Base-by-base conservation (phyloP, 2,329 filamentous ascomycete species). In the Pseudogymnoascus sp. region DNA sequence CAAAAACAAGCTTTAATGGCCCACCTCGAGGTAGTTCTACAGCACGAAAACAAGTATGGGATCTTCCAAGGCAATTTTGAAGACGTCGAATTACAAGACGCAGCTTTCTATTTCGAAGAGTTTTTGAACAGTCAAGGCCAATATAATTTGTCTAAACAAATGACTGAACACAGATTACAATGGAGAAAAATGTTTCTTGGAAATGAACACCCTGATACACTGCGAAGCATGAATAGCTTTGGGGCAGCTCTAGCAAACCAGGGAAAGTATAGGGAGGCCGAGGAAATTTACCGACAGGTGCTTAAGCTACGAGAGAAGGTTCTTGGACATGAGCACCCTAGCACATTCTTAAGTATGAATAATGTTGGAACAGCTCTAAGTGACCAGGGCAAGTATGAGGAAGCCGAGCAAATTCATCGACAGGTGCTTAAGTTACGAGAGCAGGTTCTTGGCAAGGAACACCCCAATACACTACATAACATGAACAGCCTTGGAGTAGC, bases 181-280 rank as follows among this genome's bases (percentile, higher is more conserved):
- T 64, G 61, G 5, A 63, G 59, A 2, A 63, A 68, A 36, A 64
- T 39, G 41, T 35, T 65, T 29, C 63, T 70, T 12, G 69, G 69
- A 2, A 25, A 59, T 12, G 33, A 67, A 0, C 64, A 70, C 55
- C 67, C 65, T 21, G 39, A 66, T 17, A 72, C 70, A 4, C 63
- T 71, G 13, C 60, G 12, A 12, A 70, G 62, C 29, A 67, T 70
- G 65, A 63, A 61, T 29, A 66, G 63, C 33, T 58, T 70, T 15
- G 67, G 65, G 17, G 13, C 3, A 4, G 44, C 61, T 9, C 64
- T 63, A 4, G 0, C 12, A 15, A 17, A 61, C 2, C 31, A 55
- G n/a, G 42, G 59, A 60, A 64, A 51, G 64, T 44, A 63, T 15
- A 15, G 13, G 3, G 33, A 60, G n/a, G 27, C 58, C 7, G 33